Percentiles rank a stretch among this genome's conserved stretches.
Conservation (phyloP, 495 filamentous ascomycete species). For the Sporormia fimetaria region DNA sequence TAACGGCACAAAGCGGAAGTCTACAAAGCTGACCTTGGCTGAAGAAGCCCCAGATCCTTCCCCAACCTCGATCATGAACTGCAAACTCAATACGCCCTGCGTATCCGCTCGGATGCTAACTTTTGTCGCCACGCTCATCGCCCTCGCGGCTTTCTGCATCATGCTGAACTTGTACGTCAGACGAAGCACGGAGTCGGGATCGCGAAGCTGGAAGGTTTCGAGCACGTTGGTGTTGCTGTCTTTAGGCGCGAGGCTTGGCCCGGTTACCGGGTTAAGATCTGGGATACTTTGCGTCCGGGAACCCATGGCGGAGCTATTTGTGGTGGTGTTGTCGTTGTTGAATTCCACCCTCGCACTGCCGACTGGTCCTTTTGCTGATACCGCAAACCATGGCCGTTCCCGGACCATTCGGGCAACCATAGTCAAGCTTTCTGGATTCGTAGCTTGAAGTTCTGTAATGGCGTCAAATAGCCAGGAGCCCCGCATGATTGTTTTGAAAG, state of each 20-base stretch:
- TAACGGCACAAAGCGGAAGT: constrained; percentile 67
- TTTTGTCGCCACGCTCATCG: constrained; percentile 84
- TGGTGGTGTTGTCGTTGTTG: constrained; percentile 37
- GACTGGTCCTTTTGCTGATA: constrained; percentile 62
- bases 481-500: constrained; percentile 92
- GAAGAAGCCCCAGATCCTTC: too few relatives aligned
- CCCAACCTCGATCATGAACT: constrained; percentile 88
- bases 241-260: not conserved
- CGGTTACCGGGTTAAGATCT: not conserved
- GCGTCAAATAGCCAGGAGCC: constrained; percentile 72
- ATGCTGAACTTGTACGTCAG: constrained; percentile 70
- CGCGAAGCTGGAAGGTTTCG: constrained; percentile 60
- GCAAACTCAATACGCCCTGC: constrained; percentile 82
- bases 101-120: constrained; percentile 81
- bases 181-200: constrained; percentile 36
- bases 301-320: not conserved
- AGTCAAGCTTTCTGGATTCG: constrained; percentile 50
- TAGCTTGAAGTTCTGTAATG: constrained; percentile 69
- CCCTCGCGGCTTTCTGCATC: constrained; percentile 69
- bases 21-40: constrained; percentile 59
- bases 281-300: not conserved
- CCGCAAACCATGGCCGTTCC: constrained; percentile 56
- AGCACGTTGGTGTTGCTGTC: constrained; percentile 43
- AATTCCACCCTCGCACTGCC: constrained; percentile 81
- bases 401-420: constrained; percentile 47